Evolutionary conservation across 345 rosid species (phyloP).

Genomic region (Populus euphratica): DNA sequence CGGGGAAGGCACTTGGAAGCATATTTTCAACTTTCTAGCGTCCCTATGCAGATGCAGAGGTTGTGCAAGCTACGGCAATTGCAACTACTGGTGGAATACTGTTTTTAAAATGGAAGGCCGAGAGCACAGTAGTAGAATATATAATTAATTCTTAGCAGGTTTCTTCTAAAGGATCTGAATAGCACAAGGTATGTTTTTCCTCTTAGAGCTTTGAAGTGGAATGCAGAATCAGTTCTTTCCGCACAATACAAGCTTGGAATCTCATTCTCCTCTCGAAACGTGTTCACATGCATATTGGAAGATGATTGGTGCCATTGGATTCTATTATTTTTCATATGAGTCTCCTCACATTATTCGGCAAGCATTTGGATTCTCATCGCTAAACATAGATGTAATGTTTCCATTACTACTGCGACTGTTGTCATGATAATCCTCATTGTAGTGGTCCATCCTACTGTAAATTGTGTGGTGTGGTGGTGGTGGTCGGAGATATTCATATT

Average conservation of each 20-base stretch:
- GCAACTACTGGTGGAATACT: neutral
- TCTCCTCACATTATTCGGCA: slow-evolving; percentile 43
- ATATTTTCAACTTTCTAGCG: neutral
- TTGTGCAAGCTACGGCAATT: neutral
- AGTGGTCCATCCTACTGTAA: slow-evolving; percentile 40
- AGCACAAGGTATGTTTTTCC: slow-evolving; percentile 1
- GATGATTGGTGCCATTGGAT: slow-evolving; percentile 1
- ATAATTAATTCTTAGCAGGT: slow-evolving; percentile 2
- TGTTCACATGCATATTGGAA: slow-evolving; percentile 29
- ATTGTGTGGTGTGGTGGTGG: slow-evolving; percentile 35
- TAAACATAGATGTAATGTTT: slow-evolving; percentile 59
- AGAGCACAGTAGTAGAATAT: slow-evolving; percentile 13
- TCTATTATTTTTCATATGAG: neutral
- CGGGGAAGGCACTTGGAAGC: neutral
- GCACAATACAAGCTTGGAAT: slow-evolving; percentile 41
- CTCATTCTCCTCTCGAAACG: slow-evolving; percentile 32
- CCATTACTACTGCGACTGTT: slow-evolving; percentile 29
- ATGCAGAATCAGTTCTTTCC: slow-evolving; percentile 41
- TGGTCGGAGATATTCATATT: slow-evolving; percentile 36
- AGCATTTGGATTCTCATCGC: slow-evolving; percentile 74
- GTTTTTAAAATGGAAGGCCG: slow-evolving; percentile 12
- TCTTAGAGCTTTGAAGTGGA: slow-evolving; percentile 27
- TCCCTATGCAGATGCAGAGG: too few species aligned
- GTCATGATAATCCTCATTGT: slow-evolving; percentile 34
- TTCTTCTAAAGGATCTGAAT: slow-evolving; percentile 20